Base-by-base conservation (phyloP, 2,329 filamentous ascomycete genomes). In the Colletotrichum magnum region DNA sequence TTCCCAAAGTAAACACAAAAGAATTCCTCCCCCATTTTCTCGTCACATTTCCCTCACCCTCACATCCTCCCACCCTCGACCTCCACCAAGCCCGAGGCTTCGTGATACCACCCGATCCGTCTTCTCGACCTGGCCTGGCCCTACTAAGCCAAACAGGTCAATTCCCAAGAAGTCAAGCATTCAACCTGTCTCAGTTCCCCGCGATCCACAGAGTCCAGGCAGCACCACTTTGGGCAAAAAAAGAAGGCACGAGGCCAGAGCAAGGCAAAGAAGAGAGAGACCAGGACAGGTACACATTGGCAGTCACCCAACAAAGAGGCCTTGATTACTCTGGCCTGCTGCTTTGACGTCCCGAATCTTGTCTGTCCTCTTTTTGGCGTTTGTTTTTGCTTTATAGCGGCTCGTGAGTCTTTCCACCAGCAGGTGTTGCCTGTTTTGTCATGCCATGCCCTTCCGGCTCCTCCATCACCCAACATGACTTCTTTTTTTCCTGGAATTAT, bases 1-100 rank as follows among this genome's bases (percentile, higher is more conserved):
- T 43, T 52, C 56, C 56, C 62, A 69, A 69, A 69, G 62, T 67
- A 69, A 69, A 69, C 67, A 69, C 67, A 69, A 60, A 66, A 69
- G 50, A 69, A 69, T 66, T 69, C 62, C 63, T 52, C 56, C 10
- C 50, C 50, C 51, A 18, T 9, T 13, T 50, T 24, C 47, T 50
- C 66, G 54, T 57, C 66, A 18, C 45, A 56, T 67, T 66, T 66
- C 54, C 50, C 67, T 57, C 43, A 61, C 32, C 51, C 65, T 24
- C 21, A 24, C 21, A 24, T 24, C 41, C 47, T 26, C n/a, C 51
- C 54, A 18, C 48, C 43, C n/a, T 36, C 56, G 50, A 52, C 61
- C 48, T 60, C 61, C 62, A 54, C 60, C 60, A 58, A 28, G 18
- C 54, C 47, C 62, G 67, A 54, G 66, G 50, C 47, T 32, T 54